Conservation (phyloP, 2,329 filamentous ascomycete genomes). For the Ascosphaera pollenicola region DNA sequence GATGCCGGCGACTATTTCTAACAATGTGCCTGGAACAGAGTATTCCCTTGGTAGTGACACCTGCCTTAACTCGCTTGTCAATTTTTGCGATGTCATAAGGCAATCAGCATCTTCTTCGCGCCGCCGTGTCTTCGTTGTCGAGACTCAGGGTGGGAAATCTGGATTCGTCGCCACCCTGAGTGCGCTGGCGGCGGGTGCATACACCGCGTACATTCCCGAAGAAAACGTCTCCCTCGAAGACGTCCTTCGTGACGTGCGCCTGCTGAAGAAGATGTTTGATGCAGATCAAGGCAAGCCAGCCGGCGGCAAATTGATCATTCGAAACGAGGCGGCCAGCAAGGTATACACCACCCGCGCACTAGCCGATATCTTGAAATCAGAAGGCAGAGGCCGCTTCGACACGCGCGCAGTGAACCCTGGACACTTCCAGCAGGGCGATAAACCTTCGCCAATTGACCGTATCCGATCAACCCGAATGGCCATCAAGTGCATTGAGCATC, state of each 20-base stretch:
- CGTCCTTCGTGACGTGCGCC: constrained; percentile 75
- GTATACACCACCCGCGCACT: constrained; percentile 88
- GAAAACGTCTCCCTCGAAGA: constrained; percentile 88
- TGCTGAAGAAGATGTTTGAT: constrained; percentile 65
- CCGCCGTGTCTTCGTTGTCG: constrained; percentile 87
- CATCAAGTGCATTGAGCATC: constrained; percentile 81
- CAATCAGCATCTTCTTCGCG: constrained; percentile 89
- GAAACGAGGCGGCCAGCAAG: constrained; percentile 81
- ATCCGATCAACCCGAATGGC: constrained; percentile 77
- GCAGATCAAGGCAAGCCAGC: constrained; percentile 71
- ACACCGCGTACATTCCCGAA: constrained; percentile 90
- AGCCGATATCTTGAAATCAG: constrained; percentile 85
- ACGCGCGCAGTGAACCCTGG: constrained; percentile 77
- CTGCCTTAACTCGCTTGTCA: constrained; percentile 81
- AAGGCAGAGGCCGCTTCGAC: constrained; percentile 81
- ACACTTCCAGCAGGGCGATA: constrained; percentile 85
- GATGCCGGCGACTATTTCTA: constrained; percentile 90
- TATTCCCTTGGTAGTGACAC: constrained; percentile 95
- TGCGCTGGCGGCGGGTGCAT: constrained; percentile 70
- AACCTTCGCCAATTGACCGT: constrained; percentile 87
- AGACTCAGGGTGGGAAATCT: constrained; percentile 87
- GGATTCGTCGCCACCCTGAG: constrained; percentile 85
- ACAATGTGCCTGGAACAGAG: constrained; percentile 95
- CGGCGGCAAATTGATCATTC: constrained; percentile 77
- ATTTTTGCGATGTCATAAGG: constrained; percentile 93